Evolutionary conservation across 176 grass and related monocot genomes (phyloP), one percentile per base, ranked within the genome.

Genomic region (barley (Hordeum vulgare)): DNA sequence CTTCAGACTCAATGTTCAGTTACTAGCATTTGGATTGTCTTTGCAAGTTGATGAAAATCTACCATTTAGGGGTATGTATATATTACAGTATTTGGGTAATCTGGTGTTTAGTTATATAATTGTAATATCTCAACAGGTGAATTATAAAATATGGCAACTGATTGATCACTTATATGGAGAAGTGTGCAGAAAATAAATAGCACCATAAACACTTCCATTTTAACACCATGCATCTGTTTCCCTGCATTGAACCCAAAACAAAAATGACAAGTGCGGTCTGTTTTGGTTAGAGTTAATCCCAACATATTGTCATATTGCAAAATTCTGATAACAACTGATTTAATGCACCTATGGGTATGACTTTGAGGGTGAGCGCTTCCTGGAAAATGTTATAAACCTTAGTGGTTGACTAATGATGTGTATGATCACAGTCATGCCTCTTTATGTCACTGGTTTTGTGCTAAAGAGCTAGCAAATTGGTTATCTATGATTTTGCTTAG

Each of bases 11-110:
- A 66, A 44, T 45, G 37, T 67, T 35, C 14, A 20, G 67, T 68
- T 79, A 58, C 21, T 84, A 54, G 10, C 37, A 60, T 84, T 77
- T 26, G 1, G 26, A 56, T 20, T 25, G 12, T 78, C 66, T 73
- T 74, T 27, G 36, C 64, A 21, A 84, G 61, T 53, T 64, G 49
- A 28, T 61, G 15, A 39, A 88, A 88, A 79, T 51, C 14, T 41
- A 80, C 44, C 8, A 59, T 74, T 29, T 34, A 17, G 59, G 39
- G 26, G 76, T 9, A 3, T 79, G 15, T 5, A 67, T 7, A 8
- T 80, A n/a, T 8, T 74, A 29, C 17, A 80, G 10, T 75, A 74
- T 35, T 64, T 17, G 27, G 18, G 28, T 66, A 58, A 64, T 24
- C 54, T 72, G 12, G 11, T 72, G 18, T 83, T 66, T 75, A 71